Base-by-base conservation (phyloP, 495 filamentous ascomycete genomes). In the Niebla homalea region DNA sequence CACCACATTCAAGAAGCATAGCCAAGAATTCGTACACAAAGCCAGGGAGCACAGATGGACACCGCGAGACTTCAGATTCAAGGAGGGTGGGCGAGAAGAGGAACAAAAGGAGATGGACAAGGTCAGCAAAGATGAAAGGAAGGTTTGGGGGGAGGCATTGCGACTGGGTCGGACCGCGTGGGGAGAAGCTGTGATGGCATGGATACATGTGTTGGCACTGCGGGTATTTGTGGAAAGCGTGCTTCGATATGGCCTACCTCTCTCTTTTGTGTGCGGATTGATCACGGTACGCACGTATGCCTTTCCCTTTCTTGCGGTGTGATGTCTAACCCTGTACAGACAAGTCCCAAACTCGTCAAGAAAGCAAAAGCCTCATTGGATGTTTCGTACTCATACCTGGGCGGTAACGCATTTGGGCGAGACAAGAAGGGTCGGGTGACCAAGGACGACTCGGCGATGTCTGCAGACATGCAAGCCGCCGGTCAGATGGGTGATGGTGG, bases 201-300 rank as follows among this genome's bases (percentile, higher is more conserved):
- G 87, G 89, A 71, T 89, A 11, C 93, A 97, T 64, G 85, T 92
- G 15, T 71, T 96, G 61, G 83, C 89, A 5, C 69, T 98, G 54
- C 73, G 92, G 39, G 89, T 98, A 36, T 98, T 96, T 65, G 92
- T 98, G 18, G 92, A 98, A 74, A 95, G 89, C 11, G 89, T 97
- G 18, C 69, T 97, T 61, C 77, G 92, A 53, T 98, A 97, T 64
- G 92, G 92, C 6, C 62, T 98, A 53, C 92, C 92, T 29, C 64
- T 94, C 57, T 81, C 87, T 58, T 96, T 87, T 70, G 82, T 94
- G 41, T 85, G 80, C 55, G 87, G 79, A 44, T 67, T 96, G 43
- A 69, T 96, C 46, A 75, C 82, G 79, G 90, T 96, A 79, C 56
- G 80, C 44, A 26, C 22, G 25, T 49, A 43, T 16, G 36, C 45